phyloP scores from a whole-genome alignment of 306 rosid genomes.

The Malus domestica region ASM211411v1 NC_041801.1:3085001-3085500 shows the following conservation, averaged over 20 bases:
- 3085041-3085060: accelerated
- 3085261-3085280: not conserved
- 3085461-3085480: not conserved
- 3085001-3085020: too few relatives aligned
- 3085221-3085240: not conserved
- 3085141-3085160: accelerated
- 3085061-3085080: too few relatives aligned
- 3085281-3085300: not conserved
- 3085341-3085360: not conserved
- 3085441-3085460: not conserved
- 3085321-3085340: not conserved
- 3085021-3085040: too few relatives aligned
- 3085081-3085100: too few relatives aligned
- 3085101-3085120: accelerated
- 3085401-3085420: not conserved
- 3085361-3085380: not conserved
- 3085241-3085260: not conserved
- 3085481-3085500: not conserved
- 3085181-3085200: too few relatives aligned
- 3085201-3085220: too few relatives aligned
- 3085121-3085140: too few relatives aligned
- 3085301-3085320: not conserved
- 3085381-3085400: not conserved
- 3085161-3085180: accelerated
- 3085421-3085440: not conserved